Conservation (phyloP, 805 yeast genomes). For the Candida piceae region DNA sequence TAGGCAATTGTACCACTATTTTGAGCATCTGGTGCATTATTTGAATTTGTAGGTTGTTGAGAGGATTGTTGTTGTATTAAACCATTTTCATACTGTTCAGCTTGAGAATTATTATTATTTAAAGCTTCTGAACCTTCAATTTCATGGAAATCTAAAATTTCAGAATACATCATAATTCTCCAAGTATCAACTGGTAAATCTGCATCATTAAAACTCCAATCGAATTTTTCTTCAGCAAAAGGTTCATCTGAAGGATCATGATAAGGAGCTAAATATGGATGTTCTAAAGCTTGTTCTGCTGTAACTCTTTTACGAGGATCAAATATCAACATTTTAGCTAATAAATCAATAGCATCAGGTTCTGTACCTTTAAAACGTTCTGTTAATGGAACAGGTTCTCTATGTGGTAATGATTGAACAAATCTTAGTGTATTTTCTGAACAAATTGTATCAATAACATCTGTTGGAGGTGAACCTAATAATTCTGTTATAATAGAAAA, state of each 20-base stretch:
- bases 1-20: no score
- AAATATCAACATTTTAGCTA: slow-evolving; percentile 87
- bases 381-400: slow-evolving; percentile 85
- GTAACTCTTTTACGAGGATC: slow-evolving; percentile 93
- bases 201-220: slow-evolving; percentile 98
- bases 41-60: slow-evolving; percentile 2
- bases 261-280: slow-evolving; percentile 89
- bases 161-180: slow-evolving; percentile 99
- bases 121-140: slow-evolving; percentile 46
- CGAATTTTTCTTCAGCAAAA: slow-evolving; percentile 84
- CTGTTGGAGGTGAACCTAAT: slow-evolving; percentile 89
- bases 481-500: slow-evolving; percentile 94
- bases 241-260: slow-evolving; percentile 99
- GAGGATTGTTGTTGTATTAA: slow-evolving; percentile 23
- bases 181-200: slow-evolving; percentile 97
- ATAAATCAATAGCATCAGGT: slow-evolving; percentile 81
- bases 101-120: slow-evolving; percentile 8
- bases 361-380: slow-evolving; percentile 77
- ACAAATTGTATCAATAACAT: slow-evolving; percentile 93
- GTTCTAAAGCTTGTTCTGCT: slow-evolving; percentile 84
- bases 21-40: neutral
- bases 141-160: slow-evolving; percentile 92
- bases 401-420: slow-evolving; percentile 87
- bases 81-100: slow-evolving; percentile 20
- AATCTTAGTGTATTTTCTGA: slow-evolving; percentile 92